phyloP scores from a whole-genome alignment of 2,329 filamentous ascomycete genomes.

The Calonectria pteridis region DNA sequence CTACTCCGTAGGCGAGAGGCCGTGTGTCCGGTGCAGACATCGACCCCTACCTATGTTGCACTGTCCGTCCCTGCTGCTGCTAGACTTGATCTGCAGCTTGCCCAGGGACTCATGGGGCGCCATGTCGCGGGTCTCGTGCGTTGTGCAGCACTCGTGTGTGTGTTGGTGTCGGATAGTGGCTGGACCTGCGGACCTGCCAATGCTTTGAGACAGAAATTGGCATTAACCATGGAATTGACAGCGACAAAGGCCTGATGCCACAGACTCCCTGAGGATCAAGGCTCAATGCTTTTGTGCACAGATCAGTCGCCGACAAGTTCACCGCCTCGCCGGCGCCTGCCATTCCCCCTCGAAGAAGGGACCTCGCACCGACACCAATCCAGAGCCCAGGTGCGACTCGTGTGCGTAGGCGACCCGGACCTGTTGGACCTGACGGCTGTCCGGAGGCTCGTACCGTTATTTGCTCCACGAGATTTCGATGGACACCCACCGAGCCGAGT shows the following conservation, averaged over 20 bases:
- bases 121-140: slow-evolving; percentile 19
- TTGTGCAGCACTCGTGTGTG: background rate
- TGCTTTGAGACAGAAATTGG: slow-evolving; percentile 9
- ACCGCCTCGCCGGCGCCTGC: slow-evolving; percentile 20
- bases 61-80: background rate
- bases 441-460: slow-evolving; percentile 1
- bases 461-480: slow-evolving; percentile 15
- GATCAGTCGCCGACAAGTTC: slow-evolving; percentile 6
- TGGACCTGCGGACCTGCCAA: background rate
- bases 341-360: slow-evolving; percentile 1
- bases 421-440: slow-evolving; percentile 2
- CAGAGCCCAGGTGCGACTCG: slow-evolving; percentile 12
- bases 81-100: slow-evolving; percentile 10
- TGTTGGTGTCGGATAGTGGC: slow-evolving; percentile 3
- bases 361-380: slow-evolving; percentile 1
- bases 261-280: background rate
- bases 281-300: slow-evolving; percentile 16
- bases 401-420: background rate
- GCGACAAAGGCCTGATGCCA: slow-evolving; percentile 11
- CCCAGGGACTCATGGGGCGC: background rate
- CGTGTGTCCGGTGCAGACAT: slow-evolving; percentile 5
- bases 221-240: slow-evolving; percentile 13
- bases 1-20: slow-evolving; percentile 1
- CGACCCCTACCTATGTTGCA: slow-evolving; percentile 6
- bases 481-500: slow-evolving; percentile 16